Percentiles rank a stretch among this genome's conserved stretches.
Evolutionary conservation across 1,284 basidiomycete genomes (phyloP).

Genomic region (Schizopora paradoxa): DNA sequence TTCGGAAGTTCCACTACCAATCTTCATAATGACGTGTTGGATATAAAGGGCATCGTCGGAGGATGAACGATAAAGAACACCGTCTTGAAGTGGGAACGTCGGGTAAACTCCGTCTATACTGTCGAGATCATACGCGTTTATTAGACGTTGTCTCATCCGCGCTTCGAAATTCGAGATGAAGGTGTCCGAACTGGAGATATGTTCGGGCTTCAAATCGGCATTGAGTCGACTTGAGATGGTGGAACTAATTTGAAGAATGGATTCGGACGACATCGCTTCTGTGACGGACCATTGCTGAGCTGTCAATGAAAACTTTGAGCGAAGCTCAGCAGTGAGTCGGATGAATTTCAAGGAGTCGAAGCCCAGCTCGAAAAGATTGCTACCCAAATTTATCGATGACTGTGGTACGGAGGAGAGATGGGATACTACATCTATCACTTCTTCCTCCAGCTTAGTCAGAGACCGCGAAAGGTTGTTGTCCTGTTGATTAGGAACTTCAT

Average conservation of each 20-base stretch:
- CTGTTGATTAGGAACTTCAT: too few species aligned
- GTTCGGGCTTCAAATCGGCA: too few species aligned
- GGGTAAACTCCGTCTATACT: constrained; percentile 36
- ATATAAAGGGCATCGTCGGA: constrained; percentile 38
- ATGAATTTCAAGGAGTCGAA: constrained; percentile 42
- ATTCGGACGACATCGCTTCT: constrained; percentile 35
- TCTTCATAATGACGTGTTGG: constrained; percentile 39
- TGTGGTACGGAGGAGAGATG: constrained; percentile 18
- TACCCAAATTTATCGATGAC: constrained; percentile 9
- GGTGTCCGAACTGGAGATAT: too few species aligned
- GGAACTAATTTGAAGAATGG: constrained; percentile 23
- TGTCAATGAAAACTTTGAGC: constrained; percentile 24
- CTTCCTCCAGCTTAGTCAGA: constrained; percentile 19
- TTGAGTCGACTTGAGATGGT: too few species aligned
- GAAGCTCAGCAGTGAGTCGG: constrained; percentile 34
- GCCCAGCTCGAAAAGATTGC: constrained; percentile 42
- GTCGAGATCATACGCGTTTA: constrained; percentile 22
- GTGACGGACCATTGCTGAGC: too few species aligned
- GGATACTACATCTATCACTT: constrained; percentile 19
- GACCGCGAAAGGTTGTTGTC: constrained; percentile 13
- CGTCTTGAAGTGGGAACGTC: constrained; percentile 45
- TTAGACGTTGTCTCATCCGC: too few species aligned
- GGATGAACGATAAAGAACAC: constrained; percentile 40
- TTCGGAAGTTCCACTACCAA: constrained; percentile 24
- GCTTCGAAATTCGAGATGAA: too few species aligned